Conservation (phyloP, 345 rosid species). For the Camelina sativa region DNA sequence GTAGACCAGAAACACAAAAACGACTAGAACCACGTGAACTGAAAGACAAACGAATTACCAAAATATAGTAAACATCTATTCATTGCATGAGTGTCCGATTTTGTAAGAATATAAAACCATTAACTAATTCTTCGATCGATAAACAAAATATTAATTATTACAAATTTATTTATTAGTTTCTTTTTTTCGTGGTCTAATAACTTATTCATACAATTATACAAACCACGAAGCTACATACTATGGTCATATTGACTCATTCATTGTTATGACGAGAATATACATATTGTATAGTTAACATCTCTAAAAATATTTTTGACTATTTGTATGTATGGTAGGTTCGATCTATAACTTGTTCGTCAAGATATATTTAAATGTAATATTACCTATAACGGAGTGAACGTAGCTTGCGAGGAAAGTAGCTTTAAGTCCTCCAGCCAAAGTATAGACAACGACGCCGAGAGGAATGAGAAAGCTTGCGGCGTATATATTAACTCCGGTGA, state of each 20-base stretch:
- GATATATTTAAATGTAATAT: background rate
- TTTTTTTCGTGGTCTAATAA: too few species aligned
- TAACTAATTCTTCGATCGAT: too few species aligned
- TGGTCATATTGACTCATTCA: too few species aligned
- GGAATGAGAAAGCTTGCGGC: conserved; percentile 95
- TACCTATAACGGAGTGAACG: conserved; percentile 89
- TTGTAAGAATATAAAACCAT: background rate
- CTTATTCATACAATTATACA: too few species aligned
- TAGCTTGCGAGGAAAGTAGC: conserved; percentile 97
- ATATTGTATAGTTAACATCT: background rate
- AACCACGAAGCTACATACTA: too few species aligned
- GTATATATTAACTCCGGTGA: conserved; percentile 81
- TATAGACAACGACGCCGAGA: conserved; percentile 83
- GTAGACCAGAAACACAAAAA: conserved; percentile 86
- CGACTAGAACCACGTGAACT: conserved; percentile 85
- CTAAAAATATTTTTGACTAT: background rate
- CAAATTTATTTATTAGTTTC: too few species aligned
- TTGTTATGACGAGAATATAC: background rate
- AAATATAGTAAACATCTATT: background rate
- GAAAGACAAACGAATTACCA: conserved; percentile 29
- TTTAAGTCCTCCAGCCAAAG: conserved; percentile 93
- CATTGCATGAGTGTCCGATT: background rate
- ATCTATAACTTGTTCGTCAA: background rate
- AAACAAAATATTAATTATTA: too few species aligned
- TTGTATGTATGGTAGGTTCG: too few species aligned